Conservation (phyloP, 2,329 filamentous ascomycete species). For the Alternaria sp. region DNA sequence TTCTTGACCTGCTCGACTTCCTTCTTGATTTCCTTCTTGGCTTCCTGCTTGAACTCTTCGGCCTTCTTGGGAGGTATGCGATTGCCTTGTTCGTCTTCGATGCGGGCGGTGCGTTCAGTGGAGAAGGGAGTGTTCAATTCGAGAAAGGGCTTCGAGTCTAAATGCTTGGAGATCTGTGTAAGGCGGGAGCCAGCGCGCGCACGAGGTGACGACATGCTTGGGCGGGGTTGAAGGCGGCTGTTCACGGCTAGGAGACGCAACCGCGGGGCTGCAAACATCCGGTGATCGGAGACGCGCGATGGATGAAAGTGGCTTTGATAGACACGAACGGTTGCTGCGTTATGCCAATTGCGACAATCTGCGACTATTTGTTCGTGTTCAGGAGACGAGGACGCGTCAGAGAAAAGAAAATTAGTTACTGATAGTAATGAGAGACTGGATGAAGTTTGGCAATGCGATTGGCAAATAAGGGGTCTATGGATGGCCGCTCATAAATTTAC, state of each 20-base stretch:
- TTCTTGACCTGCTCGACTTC: conserved; percentile 16
- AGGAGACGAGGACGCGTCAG: background rate
- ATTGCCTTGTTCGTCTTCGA: conserved; percentile 60
- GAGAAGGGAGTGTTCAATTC: conserved; percentile 69
- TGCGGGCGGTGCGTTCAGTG: conserved; percentile 61
- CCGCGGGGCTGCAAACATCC: conserved; percentile 45
- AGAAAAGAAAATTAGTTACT: background rate
- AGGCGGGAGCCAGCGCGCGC: conserved; percentile 57
- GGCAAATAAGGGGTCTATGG: background rate
- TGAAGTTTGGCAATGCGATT: background rate
- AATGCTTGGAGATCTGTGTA: conserved; percentile 66
- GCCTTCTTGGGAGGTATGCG: conserved; percentile 21
- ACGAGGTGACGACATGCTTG: conserved; percentile 35
- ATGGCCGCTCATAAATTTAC: conserved; percentile 1
- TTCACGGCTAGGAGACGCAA: conserved; percentile 29
- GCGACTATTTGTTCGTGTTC: background rate
- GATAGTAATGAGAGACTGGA: background rate
- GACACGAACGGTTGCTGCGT: background rate
- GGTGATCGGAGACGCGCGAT: conserved; percentile 33
- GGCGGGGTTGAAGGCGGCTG: conserved; percentile 38
- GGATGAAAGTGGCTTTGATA: conserved; percentile 4
- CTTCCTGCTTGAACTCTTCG: conserved; percentile 4
- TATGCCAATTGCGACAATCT: background rate
- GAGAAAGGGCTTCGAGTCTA: conserved; percentile 62
- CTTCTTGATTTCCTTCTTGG: conserved; percentile 8